Evolutionary conservation across 352 stramenopile species (phyloP), one percentile per base, ranked within the genome.

Genomic region (Chrysophaeum taylorii): DNA sequence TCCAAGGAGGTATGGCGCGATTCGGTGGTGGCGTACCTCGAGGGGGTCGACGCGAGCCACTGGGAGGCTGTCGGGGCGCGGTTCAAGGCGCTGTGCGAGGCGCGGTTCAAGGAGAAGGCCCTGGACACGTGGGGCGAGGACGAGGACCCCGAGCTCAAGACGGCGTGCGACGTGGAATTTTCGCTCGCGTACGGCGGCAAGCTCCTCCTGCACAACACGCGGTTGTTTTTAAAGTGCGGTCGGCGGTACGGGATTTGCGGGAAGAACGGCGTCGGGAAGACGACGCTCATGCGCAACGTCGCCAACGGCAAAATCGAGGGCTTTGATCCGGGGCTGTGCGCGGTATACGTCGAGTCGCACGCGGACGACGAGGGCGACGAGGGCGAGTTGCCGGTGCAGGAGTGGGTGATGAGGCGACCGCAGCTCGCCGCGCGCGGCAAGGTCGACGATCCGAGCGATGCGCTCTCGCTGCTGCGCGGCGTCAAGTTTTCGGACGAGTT

Each of bases 131-230:
- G 79, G 42, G 82, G 76, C 27, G 89, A 96, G 25, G 85, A 97
- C 75, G 93, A 94, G 70, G 91, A 97, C 38, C 90, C 96, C 63
- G 90, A 92, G 70, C 88, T 95, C 64, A 89, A 95, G 60, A 88
- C 97, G 82, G 79, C 98, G 0, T 98, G 92, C 76, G 94, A 98
- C 85, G 96, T 95, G 70, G 89, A 96, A 75, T 97, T 97, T 80
- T 96, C 90, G 67, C 82, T 99, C 33, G 94, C 94, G 4, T 96
- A 94, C 72, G 88, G 88, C 74, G 83, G 84, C 63, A 98, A 97
- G 80, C 96, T 98, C 79, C 73, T 98, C 62, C 83, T 98, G 23
- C 90, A 94, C 75, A 94, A 96, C 73, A 95, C 90, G 21, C 88
- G 90, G 31, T 82, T 97, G 14, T 85, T 85, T 33, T 75, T 98